These are phyloP conservation scores for Teratosphaeriaceae sp. DNA, from an alignment of 2,329 filamentous ascomycete species.

Conservation along the genomic window DNA sequence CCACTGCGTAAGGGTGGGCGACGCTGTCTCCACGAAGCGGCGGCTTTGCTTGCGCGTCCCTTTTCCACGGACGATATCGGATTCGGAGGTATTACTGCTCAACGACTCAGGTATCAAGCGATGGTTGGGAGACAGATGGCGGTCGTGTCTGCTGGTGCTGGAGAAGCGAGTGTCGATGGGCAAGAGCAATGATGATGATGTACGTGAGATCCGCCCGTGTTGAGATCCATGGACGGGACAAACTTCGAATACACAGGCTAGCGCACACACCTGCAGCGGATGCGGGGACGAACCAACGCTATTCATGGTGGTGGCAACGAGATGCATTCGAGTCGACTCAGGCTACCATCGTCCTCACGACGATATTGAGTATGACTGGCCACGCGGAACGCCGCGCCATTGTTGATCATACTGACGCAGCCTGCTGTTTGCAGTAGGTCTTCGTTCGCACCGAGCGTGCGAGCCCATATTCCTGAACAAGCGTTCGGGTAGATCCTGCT, in stretches of 20 bases:
- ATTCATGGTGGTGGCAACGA: background rate
- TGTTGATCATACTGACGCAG: background rate
- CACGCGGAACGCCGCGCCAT: background rate
- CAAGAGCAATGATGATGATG: background rate
- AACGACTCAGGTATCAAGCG: background rate
- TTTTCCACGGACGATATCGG: background rate
- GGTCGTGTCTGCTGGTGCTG: background rate
- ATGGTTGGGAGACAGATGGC: background rate
- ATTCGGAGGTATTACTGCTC: background rate
- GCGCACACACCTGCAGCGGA: background rate
- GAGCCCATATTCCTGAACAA: background rate
- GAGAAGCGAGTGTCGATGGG: slow-evolving; percentile 1
- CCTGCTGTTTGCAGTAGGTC: background rate
- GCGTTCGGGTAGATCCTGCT: background rate
- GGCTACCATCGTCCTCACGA: background rate
- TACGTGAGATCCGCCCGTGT: background rate
- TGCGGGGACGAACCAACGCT: background rate
- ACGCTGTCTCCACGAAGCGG: background rate
- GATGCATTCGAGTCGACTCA: background rate
- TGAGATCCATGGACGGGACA: background rate
- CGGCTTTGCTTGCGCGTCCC: slow-evolving; percentile 1
- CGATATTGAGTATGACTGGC: too few relatives aligned
- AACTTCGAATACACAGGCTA: background rate
- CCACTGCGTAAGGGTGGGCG: background rate
- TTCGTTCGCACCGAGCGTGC: background rate